A percentile compares a stretch with the other conserved stretches of the same genome.
phyloP scores from a whole-genome alignment of 257 asterid genomes.

The Cinchona pubescens region DNA sequence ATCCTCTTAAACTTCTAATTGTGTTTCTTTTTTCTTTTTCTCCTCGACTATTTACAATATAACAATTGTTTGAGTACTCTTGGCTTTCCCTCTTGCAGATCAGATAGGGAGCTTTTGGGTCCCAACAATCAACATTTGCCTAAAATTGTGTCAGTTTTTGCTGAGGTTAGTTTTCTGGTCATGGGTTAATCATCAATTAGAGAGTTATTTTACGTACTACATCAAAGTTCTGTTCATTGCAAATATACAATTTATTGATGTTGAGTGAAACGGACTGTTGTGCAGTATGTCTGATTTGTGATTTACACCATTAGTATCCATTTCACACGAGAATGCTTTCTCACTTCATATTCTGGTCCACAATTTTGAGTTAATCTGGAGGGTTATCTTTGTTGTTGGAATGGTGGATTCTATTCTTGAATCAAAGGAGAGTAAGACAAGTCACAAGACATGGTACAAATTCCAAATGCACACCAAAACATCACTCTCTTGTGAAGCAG shows the following conservation, averaged over 20 bases:
- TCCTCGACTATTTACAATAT: background rate
- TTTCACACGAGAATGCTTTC: background rate
- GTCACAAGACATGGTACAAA: background rate
- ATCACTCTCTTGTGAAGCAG: background rate
- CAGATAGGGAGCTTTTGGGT: slow-evolving; percentile 80
- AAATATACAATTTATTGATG: too few species aligned
- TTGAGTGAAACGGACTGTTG: background rate
- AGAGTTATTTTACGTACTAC: background rate
- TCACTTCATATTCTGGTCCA: background rate
- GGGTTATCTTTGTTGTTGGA: background rate
- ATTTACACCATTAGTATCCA: background rate
- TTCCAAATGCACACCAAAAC: background rate
- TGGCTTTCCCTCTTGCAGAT: slow-evolving; percentile 43
- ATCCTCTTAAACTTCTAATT: background rate
- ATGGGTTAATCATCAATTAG: background rate
- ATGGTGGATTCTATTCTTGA: background rate
- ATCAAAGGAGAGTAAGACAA: background rate
- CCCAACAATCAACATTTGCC: slow-evolving; percentile 89
- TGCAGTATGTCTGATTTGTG: background rate
- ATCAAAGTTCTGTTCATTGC: too few species aligned
- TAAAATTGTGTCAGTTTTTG: slow-evolving; percentile 85
- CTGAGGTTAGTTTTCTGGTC: slow-evolving; percentile 63
- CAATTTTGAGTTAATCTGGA: background rate
- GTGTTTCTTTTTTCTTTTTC: too few species aligned
- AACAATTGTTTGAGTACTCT: background rate